Conservation (phyloP, 116 monocot genomes). For the Thalassia testudinum region DNA sequence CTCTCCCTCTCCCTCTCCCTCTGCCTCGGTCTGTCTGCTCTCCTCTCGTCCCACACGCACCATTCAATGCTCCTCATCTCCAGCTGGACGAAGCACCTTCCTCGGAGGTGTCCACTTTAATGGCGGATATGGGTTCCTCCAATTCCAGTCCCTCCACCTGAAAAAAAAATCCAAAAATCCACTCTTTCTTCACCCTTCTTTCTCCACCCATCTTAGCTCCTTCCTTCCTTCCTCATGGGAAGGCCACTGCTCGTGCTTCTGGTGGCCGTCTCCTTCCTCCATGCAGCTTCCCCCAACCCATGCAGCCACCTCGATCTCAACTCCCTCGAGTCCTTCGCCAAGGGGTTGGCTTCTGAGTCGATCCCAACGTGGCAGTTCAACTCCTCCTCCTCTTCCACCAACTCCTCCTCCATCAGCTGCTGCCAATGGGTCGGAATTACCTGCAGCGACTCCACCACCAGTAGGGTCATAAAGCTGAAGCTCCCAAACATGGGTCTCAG, state of each 20-base stretch:
- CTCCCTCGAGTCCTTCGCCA: constrained; percentile 23
- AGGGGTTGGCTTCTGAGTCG: constrained; percentile 13
- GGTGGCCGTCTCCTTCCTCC: background rate
- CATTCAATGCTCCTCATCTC: background rate
- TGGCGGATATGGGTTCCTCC: background rate
- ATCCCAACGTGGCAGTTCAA: constrained; percentile 24
- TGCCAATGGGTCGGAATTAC: constrained; percentile 54
- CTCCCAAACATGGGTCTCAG: constrained; percentile 37
- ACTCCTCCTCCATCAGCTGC: constrained; percentile 21
- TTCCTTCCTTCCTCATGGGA: no score
- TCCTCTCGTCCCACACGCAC: background rate
- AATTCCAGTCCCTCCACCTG: background rate
- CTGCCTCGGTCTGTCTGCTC: background rate
- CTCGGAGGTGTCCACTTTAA: background rate
- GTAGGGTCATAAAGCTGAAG: constrained; percentile 42
- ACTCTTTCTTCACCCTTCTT: background rate
- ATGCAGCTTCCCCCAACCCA: background rate
- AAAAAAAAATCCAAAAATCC: background rate
- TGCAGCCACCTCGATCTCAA: constrained; percentile 38
- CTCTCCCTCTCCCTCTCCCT: background rate
- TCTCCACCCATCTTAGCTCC: background rate
- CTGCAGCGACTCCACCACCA: constrained; percentile 19
- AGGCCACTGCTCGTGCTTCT: background rate
- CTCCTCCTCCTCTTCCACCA: constrained; percentile 13
- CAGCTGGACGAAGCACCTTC: background rate